phyloP scores from a whole-genome alignment of 2,329 filamentous ascomycete genomes.

The Berkeleyomyces basicola region DNA sequence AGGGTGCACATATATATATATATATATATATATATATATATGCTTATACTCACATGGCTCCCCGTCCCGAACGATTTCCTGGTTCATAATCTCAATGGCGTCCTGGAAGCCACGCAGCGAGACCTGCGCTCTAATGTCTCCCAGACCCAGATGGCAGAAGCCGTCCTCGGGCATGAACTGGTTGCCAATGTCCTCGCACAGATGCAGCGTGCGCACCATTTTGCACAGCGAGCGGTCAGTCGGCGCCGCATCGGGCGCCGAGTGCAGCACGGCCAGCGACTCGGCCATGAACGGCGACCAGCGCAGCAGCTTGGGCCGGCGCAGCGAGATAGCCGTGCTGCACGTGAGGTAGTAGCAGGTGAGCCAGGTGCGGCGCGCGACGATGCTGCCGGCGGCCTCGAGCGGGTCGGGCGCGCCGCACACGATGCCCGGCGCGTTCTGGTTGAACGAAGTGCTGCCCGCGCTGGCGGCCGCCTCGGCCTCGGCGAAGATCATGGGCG shows the following conservation, averaged over 20 bases:
- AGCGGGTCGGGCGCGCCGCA: constrained; percentile 16
- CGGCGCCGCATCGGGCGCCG: constrained; percentile 36
- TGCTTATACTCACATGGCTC: constrained; percentile 35
- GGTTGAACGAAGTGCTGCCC: too few species aligned
- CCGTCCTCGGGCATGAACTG: constrained; percentile 54
- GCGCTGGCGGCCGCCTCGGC: not conserved
- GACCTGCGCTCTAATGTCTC: constrained; percentile 47
- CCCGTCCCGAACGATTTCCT: constrained; percentile 33
- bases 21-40: too few species aligned
- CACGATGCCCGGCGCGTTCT: not conserved
- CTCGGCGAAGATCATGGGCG: not conserved
- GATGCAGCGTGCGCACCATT: constrained; percentile 40
- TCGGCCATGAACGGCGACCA: constrained; percentile 46
- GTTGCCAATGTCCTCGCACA: constrained; percentile 51
- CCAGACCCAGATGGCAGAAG: constrained; percentile 34
- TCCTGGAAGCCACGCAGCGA: constrained; percentile 48
- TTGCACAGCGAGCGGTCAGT: constrained; percentile 42
- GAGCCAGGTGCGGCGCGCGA: constrained; percentile 38
- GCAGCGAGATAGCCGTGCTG: constrained; percentile 44
- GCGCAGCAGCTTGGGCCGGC: constrained; percentile 41
- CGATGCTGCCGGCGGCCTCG: constrained; percentile 13
- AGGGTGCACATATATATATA: too few species aligned
- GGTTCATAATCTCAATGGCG: constrained; percentile 43
- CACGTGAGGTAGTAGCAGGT: constrained; percentile 41
- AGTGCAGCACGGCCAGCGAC: constrained; percentile 37